Base-by-base conservation (phyloP, 140 eudicot genomes). In the Artemisia princeps region DNA sequence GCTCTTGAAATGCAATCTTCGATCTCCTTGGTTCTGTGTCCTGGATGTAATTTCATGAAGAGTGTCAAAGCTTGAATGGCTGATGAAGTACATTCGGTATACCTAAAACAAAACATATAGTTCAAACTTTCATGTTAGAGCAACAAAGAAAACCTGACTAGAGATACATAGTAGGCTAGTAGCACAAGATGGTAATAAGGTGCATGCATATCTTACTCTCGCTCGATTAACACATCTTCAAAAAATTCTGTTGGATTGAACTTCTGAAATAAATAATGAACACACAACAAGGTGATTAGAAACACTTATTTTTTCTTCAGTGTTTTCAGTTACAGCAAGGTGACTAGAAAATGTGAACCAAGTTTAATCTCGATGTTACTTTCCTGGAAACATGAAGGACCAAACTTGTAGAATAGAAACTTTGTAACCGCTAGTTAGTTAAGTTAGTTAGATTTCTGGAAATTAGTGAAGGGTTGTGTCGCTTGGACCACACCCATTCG, bases 231-330 rank as follows among this genome's bases (percentile, higher is more conserved):
- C 12, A 46, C 73, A 71, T 84, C 95, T 63, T 79, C 88, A 55
- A 84, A 86, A 54, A 83, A 69, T 54, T 86, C 90, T 74, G 23
- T 20, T 13, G 95, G 87, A 45, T 84, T 87, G 74, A 84, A 75
- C 67, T 72, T 82, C 95, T 84, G 84, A 57, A 63, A 79, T 16
- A 13, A 22, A 70, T n/a, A 58, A 30, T 3, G 49, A 70, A 67
- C 20, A 45, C 24, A 59, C 10, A 66, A 22, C 19, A 8, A 3
- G 23, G 26, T 49, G 14, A 78, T 30, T 26, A 50, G 0, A 65
- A 55, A 16, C 3, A 46, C 0, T 40, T 24, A 17, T 23, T 24
- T 24, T 45, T 8, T 45, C 13, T 45, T 45, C 13, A 7, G 2
- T 45, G 11, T 45, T 45, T 45, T 45, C 13, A 45, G 6, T 9